phyloP scores from a whole-genome alignment of 1,139 yeast genomes.

The Geotrichum histeridarum region DNA sequence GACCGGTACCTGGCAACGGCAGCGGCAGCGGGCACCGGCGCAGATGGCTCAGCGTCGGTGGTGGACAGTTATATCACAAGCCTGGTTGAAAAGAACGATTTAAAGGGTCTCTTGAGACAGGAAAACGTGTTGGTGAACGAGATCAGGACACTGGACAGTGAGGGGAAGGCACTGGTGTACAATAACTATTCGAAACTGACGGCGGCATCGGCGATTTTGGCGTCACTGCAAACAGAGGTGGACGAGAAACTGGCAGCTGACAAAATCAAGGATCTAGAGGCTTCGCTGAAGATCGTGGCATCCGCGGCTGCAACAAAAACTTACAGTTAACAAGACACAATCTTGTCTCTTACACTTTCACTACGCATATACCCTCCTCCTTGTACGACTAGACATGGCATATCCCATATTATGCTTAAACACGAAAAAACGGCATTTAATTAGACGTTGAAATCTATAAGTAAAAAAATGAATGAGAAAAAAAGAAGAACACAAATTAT shows the following conservation, averaged over 20 bases:
- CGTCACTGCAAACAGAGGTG: conserved; percentile 21
- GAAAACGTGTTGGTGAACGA: conserved; percentile 37
- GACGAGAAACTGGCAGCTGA: background rate
- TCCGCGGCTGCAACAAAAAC: background rate
- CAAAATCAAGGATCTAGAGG: background rate
- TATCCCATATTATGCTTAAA: too few species aligned
- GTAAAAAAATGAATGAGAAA: background rate
- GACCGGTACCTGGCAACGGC: background rate
- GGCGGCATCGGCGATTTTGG: conserved; percentile 39
- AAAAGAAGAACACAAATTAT: background rate
- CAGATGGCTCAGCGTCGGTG: conserved; percentile 5
- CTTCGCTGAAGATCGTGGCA: background rate
- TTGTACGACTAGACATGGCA: background rate
- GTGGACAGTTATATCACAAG: conserved; percentile 28
- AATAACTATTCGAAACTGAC: conserved; percentile 43
- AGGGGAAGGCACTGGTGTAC: conserved; percentile 43
- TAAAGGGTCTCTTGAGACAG: conserved; percentile 31
- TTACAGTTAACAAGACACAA: background rate
- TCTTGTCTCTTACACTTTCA: too few species aligned
- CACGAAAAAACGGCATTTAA: too few species aligned
- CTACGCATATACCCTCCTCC: background rate
- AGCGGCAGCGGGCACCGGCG: conserved; percentile 12
- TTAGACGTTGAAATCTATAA: too few species aligned
- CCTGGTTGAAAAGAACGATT: conserved; percentile 27
- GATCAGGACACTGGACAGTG: conserved; percentile 38